Evolutionary conservation across 2,329 filamentous ascomycete genomes (phyloP), one percentile per base, ranked within the genome.

Genomic region (Venturia effusa): DNA sequence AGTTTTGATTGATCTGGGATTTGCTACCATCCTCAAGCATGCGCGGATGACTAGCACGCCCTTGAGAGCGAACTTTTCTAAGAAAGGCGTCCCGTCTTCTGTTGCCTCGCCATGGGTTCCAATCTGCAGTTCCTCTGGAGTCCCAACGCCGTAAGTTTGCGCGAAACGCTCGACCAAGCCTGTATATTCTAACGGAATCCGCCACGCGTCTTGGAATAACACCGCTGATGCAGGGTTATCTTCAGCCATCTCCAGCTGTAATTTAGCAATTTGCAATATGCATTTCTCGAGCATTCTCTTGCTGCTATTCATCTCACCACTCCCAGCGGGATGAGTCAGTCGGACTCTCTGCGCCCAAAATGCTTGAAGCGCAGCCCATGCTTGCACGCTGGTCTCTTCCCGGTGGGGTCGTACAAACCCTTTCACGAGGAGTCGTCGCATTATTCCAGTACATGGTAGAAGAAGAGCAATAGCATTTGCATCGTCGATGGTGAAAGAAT

Each of bases 231-330:
- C 87, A 1, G 92, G 90, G 72, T 96, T 92, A 5, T 81, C 78
- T 61, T 85, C 84, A 1, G 90, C 86, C 87, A 97, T 93, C 64
- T 91, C 87, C 45, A 95, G 81, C 72, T 97, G 94, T 3, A 99
- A 79, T 75, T 97, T 99, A 3, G 92, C 87, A 61, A 97, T 87
- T 71, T 97, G 92, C 51, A 97, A 77, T 1, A 64, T 27, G 41
- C 24, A 39, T 57, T 64, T 64, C 22, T 55, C 59, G 8, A 64
- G 59, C 67, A 81, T 57, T 57, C 13, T 39, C 30, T 40, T 55
- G 22, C 61, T 63, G 34, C 40, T 51, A 11, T 57, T 63, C 37
- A 32, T 10, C 45, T 55, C 61, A 19, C 54, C 55, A 45, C 34
- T 43, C 3, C 51, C 61, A 37, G 45, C 51, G 4, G 61, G 51